Evolutionary conservation across 2,329 filamentous ascomycete species (phyloP), one percentile per base, ranked within the genome.

Genomic region (Fusarium armeniacum): DNA sequence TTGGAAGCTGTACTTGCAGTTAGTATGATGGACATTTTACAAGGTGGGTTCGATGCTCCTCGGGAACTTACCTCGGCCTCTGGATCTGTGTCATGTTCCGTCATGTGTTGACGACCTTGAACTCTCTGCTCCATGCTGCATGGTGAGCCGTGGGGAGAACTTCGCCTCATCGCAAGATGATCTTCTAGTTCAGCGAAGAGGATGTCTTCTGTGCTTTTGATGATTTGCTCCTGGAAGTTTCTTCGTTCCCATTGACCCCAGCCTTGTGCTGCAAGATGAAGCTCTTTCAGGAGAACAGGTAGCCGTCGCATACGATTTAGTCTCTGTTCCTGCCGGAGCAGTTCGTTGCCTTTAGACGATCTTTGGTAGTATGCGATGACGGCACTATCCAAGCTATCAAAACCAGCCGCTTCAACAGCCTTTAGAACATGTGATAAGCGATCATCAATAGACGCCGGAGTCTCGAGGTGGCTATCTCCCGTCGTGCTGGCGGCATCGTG

Each of bases 241-340:
- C 50, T 53, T 11, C 50, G n/a, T 9, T 53, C 50, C 50, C 50
- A 53, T 24, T 53, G 50, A 43, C 50, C 50, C 50, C 50, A 53
- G 10, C 50, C n/a, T 26, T 53, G 50, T 32, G 50, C 50, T 53
- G 50, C 32, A 33, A 53, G 50, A 43, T 53, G 50, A n/a, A 53
- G 50, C 20, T 53, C 50, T 10, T 53, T 53, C 36, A 53, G 43
- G 15, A 53, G 50, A 53, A 40, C 26, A 43, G 50, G 50, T 26
- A 53, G 20, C 6, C 50, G 50, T 43, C 50, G 36, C 50, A 53
- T 43, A 11, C 50, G 50, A 33, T 53, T 53, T 32, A 53, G n/a
- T 32, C 50, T 53, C 50, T 53, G 50, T 43, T 53, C 50, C 20
- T 43, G 50, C 15, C 50, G 36, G 8, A 53, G 50, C 50, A 36